These are phyloP conservation scores for Alternaria solani DNA, from an alignment of 2,329 filamentous ascomycete species.

Conservation along the genomic window DNA sequence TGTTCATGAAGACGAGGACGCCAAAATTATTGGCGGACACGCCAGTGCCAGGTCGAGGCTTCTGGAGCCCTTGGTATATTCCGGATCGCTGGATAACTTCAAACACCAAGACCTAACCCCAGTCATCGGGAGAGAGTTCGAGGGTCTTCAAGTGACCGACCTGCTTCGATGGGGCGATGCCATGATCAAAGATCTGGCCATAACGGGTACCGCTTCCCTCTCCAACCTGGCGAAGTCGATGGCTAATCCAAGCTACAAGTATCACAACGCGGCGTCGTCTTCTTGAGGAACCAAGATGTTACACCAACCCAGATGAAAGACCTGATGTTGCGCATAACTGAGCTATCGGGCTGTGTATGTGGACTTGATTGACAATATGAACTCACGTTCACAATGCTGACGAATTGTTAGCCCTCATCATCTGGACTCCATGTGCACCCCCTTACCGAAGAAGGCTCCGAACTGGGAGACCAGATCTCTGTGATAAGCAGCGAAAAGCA, in stretches of 20 bases:
- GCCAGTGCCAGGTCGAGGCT: conserved; percentile 32
- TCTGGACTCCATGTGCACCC: conserved; percentile 42
- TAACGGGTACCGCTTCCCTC: conserved; percentile 61
- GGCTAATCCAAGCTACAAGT: conserved; percentile 54
- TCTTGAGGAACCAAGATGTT: conserved; percentile 68
- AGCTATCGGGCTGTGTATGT: conserved; percentile 64
- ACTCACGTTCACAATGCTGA: conserved; percentile 6
- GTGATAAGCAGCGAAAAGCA: conserved; percentile 51
- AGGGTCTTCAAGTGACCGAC: conserved; percentile 43
- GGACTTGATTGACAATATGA: conserved; percentile 44
- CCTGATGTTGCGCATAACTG: conserved; percentile 67
- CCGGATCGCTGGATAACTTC: conserved; percentile 35
- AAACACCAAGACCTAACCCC: conserved; percentile 57
- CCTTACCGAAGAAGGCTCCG: conserved; percentile 57
- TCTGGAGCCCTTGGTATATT: conserved; percentile 31
- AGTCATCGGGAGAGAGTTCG: conserved; percentile 61
- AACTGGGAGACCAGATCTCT: conserved; percentile 50
- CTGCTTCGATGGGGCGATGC: conserved; percentile 48
- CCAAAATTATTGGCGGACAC: conserved; percentile 31
- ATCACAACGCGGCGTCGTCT: conserved; percentile 73
- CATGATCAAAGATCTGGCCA: conserved; percentile 54
- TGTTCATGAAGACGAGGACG: conserved; percentile 10
- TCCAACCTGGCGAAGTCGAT: not conserved
- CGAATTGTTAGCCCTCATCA: conserved; percentile 29
- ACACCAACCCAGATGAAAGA: conserved; percentile 70